Evolutionary conservation across 129 eudicot species (phyloP).

Genomic region (Flaveria bidentis): DNA sequence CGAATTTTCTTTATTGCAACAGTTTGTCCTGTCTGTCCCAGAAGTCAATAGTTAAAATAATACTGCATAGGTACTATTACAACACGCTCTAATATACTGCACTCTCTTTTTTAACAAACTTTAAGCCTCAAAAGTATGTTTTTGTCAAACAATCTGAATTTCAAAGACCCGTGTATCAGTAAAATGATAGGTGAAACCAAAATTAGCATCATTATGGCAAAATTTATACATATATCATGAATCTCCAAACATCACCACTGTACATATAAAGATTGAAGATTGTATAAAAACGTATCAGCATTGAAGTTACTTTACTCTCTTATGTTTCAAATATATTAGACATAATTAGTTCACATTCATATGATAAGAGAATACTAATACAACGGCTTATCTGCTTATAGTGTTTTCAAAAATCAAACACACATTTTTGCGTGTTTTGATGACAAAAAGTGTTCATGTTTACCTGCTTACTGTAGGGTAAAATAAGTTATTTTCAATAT

Average conservation of each 20-base stretch:
- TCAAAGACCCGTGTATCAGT: not conserved
- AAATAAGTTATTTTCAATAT: not conserved
- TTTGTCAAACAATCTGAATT: constrained; percentile 3
- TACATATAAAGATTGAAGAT: not conserved
- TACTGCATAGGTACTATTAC: constrained; percentile 2
- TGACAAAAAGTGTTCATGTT: not conserved
- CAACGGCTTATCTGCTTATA: not conserved
- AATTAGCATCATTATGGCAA: constrained; percentile 8
- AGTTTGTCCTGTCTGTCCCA: constrained; percentile 75
- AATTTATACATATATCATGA: not conserved
- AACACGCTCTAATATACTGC: not conserved
- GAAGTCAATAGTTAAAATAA: constrained; percentile 18
- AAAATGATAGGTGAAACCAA: not conserved
- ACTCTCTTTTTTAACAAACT: not conserved
- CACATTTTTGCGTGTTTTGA: not conserved
- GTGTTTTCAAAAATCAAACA: not conserved
- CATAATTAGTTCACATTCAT: not conserved
- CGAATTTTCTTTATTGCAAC: constrained; percentile 98
- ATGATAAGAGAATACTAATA: not conserved
- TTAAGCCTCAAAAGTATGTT: not conserved
- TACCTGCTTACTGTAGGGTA: not conserved
- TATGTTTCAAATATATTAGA: not conserved
- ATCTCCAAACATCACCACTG: not conserved
- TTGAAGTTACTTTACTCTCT: not conserved
- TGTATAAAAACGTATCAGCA: not conserved